Conservation (phyloP, 768 basidiomycete genomes). For the Baorangia bicolor region DNA sequence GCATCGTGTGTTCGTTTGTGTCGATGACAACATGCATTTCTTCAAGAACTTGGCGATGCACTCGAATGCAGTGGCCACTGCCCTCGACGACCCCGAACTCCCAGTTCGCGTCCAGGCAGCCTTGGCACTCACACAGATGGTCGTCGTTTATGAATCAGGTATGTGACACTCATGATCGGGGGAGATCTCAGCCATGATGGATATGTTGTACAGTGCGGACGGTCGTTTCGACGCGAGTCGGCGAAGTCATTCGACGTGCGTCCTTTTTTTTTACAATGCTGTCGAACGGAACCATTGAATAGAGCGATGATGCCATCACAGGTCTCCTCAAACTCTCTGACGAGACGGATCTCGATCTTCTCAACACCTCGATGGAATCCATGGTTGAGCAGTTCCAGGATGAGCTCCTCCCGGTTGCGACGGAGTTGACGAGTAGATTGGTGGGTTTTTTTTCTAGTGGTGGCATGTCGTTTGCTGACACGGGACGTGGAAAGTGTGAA, state of each 20-base stretch:
- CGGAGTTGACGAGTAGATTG: slow-evolving; percentile 73
- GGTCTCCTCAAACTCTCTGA: slow-evolving; percentile 89
- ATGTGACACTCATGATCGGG: slow-evolving; percentile 14
- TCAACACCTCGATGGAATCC: slow-evolving; percentile 80
- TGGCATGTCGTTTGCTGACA: background rate
- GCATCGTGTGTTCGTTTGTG: background rate
- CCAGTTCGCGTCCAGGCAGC: slow-evolving; percentile 85
- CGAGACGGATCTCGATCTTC: slow-evolving; percentile 84
- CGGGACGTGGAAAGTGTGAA: slow-evolving; percentile 53
- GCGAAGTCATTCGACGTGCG: slow-evolving; percentile 83
- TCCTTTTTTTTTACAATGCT: background rate
- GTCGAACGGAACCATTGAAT: background rate
- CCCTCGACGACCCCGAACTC: slow-evolving; percentile 74
- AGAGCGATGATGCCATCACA: slow-evolving; percentile 25
- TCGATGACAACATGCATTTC: background rate
- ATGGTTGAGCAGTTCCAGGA: slow-evolving; percentile 86
- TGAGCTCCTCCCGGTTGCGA: slow-evolving; percentile 82
- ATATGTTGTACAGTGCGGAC: slow-evolving; percentile 50
- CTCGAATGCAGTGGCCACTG: slow-evolving; percentile 63
- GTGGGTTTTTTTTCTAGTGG: slow-evolving; percentile 40
- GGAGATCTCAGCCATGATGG: background rate
- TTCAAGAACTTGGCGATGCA: slow-evolving; percentile 58
- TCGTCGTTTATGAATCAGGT: slow-evolving; percentile 64
- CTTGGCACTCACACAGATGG: slow-evolving; percentile 75
- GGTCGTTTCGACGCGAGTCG: slow-evolving; percentile 73